Evolutionary conservation across 1,284 basidiomycete species (phyloP).

Genomic region (Waitea zeae): DNA sequence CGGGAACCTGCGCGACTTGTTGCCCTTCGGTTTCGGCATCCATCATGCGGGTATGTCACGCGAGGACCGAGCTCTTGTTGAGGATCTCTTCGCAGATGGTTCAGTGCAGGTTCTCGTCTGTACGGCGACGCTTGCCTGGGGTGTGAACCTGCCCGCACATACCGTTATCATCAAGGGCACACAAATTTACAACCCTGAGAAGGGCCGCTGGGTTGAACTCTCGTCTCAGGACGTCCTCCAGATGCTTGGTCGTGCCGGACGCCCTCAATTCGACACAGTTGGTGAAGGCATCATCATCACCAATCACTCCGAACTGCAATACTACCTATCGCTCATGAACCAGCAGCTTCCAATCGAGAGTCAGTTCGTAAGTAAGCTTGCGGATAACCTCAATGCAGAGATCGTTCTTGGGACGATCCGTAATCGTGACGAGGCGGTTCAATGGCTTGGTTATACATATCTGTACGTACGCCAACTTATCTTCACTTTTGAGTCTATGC

Average conservation of each 20-base stretch:
- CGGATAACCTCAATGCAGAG: slow-evolving; percentile 96
- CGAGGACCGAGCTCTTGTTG: slow-evolving; percentile 84
- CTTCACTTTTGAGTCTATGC: neutral
- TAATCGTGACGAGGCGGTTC: slow-evolving; percentile 93
- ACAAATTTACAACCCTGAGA: slow-evolving; percentile 98
- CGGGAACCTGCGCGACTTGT: slow-evolving; percentile 69
- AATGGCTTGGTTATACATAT: slow-evolving; percentile 94
- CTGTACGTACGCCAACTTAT: slow-evolving; percentile 42
- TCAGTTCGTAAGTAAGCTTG: slow-evolving; percentile 85
- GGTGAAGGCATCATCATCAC: slow-evolving; percentile 99
- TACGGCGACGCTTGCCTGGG: slow-evolving; percentile 98
- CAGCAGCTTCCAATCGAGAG: slow-evolving; percentile 95
- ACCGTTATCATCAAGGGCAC: slow-evolving; percentile 99
- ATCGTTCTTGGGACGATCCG: slow-evolving; percentile 92
- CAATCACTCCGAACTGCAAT: slow-evolving; percentile 92
- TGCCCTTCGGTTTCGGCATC: slow-evolving; percentile 95
- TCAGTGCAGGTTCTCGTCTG: slow-evolving; percentile 92
- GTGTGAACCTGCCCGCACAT: slow-evolving; percentile 96
- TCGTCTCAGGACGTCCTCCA: slow-evolving; percentile 95
- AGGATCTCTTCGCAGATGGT: slow-evolving; percentile 89
- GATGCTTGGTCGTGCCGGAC: slow-evolving; percentile 96
- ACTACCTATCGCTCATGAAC: slow-evolving; percentile 87
- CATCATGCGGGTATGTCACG: slow-evolving; percentile 99
- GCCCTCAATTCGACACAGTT: slow-evolving; percentile 94
- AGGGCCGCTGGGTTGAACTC: slow-evolving; percentile 93